Percentiles rank a stretch among this genome's conserved stretches.
phyloP scores from a whole-genome alignment of 1,284 basidiomycete genomes.

The Singerocomus inundabilis region DNA sequence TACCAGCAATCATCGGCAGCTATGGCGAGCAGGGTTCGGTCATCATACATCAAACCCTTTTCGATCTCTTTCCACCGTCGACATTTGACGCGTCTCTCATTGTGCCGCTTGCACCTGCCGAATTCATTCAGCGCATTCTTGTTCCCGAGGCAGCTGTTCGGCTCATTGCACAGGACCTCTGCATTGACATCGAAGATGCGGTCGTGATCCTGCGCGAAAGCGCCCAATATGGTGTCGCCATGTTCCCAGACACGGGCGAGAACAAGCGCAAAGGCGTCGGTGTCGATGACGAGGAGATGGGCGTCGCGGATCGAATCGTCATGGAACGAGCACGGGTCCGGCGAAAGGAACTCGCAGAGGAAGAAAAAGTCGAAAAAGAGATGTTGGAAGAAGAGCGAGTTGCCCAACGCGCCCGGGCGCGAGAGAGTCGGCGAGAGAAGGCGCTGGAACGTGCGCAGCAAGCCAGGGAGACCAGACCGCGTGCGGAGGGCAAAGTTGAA shows the following conservation, averaged over 20 bases:
- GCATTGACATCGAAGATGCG: slow-evolving; percentile 45
- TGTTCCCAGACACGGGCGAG: slow-evolving; percentile 67
- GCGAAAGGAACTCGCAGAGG: slow-evolving; percentile 58
- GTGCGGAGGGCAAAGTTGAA: not conserved
- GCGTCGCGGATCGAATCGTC: slow-evolving; percentile 56
- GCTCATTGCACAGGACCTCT: slow-evolving; percentile 69
- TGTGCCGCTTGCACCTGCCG: slow-evolving; percentile 60
- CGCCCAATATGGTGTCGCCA: slow-evolving; percentile 70
- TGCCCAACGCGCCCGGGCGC: slow-evolving; percentile 24
- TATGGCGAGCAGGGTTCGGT: slow-evolving; percentile 79
- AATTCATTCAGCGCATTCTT: slow-evolving; percentile 71
- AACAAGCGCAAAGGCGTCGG: slow-evolving; percentile 38
- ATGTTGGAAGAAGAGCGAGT: slow-evolving; percentile 33
- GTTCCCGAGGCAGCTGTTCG: slow-evolving; percentile 73
- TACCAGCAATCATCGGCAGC: slow-evolving; percentile 37
- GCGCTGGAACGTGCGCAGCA: slow-evolving; percentile 19
- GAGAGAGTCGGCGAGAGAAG: slow-evolving; percentile 28
- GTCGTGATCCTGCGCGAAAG: slow-evolving; percentile 67
- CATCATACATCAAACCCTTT: slow-evolving; percentile 74
- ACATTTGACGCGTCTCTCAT: slow-evolving; percentile 51
- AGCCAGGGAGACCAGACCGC: slow-evolving; percentile 14
- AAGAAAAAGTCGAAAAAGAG: slow-evolving; percentile 47
- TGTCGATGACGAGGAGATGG: slow-evolving; percentile 38
- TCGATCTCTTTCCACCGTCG: slow-evolving; percentile 66
- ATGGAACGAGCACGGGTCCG: slow-evolving; percentile 63